Evolutionary conservation across 2,329 filamentous ascomycete genomes (phyloP), one percentile per base, ranked within the genome.

Genomic region (Aspergillus sp.): DNA sequence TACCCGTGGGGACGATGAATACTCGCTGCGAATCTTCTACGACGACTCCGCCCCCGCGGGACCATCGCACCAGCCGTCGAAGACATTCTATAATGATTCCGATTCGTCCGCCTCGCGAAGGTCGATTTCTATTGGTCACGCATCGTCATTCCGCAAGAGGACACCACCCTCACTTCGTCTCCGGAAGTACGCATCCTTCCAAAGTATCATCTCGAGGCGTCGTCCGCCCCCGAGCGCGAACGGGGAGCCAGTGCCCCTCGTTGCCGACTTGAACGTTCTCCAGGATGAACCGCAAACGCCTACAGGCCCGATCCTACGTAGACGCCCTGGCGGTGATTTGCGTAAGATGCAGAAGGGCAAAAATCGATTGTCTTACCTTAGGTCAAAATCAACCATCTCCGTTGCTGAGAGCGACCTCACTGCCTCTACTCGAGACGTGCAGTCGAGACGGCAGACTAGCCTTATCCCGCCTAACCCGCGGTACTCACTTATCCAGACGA

Each of bases 241-340:
- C 15, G 53, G 60, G 45, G 62, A 63, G 19, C 42, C 47, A 15
- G 52, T 44, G 12, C 44, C 49, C n/a, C 58, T 59, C 12, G 46
- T 43, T 23, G 45, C 48, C 4, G 56, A 54, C 20, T 53, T 48
- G 15, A 49, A 54, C 49, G 19, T 48, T 42, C 41, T 45, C 13
- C 45, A 58, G 48, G 53, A 62, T 39, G 49, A 50, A 33, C 15
- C 46, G 39, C 51, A 60, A 38, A 60, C 60, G 49, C 56, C 62
- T 23, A 57, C 55, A 12, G 64, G 62, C 5, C 79, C 83, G 41
- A 75, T 84, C 38, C 75, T 93, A 52, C 78, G 88, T 51, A 76
- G 88, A 61, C 78, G 84, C 12, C 88, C 86, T 5, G 88, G 87
- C 43, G 86, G 88, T 30, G 83, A 91, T 63, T 69, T 93, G 43